Evolutionary conservation across 257 asterid species (phyloP).

Genomic region (Capsicum chinense): DNA sequence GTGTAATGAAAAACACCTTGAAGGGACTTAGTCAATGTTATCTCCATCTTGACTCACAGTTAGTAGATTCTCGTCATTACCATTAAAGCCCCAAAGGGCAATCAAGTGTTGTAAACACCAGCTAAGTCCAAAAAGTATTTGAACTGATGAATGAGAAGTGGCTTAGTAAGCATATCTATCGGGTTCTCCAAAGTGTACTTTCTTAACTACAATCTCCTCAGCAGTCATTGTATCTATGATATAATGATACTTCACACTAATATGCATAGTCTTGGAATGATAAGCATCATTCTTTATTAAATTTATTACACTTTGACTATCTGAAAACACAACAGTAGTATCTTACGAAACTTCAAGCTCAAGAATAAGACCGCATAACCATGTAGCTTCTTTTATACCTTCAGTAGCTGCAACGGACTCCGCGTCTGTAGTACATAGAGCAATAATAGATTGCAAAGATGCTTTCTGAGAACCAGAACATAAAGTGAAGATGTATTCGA

Average conservation of each 20-base stretch:
- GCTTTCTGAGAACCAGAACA: not conserved
- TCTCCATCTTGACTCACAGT: no score
- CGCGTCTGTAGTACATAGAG: not conserved
- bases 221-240: no score
- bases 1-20: not conserved
- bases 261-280: not conserved
- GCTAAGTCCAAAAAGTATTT: no score
- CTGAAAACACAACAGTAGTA: not conserved
- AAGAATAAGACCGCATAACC: not conserved
- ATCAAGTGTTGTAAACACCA: no score
- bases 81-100: no score
- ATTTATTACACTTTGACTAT: slow-evolving; percentile 26
- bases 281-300: slow-evolving; percentile 17
- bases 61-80: no score
- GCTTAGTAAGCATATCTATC: no score
- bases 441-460: not conserved
- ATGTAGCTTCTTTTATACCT: slow-evolving; percentile 22
- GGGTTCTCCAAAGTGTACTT: no score
- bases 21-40: not conserved
- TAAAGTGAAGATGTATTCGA: not conserved
- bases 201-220: no score
- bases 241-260: not conserved
- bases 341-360: not conserved
- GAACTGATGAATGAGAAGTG: no score
- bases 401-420: slow-evolving; percentile 21